Evolutionary conservation across 352 stramenopile genomes (phyloP).

Genomic region (Achlya hypogyna): DNA sequence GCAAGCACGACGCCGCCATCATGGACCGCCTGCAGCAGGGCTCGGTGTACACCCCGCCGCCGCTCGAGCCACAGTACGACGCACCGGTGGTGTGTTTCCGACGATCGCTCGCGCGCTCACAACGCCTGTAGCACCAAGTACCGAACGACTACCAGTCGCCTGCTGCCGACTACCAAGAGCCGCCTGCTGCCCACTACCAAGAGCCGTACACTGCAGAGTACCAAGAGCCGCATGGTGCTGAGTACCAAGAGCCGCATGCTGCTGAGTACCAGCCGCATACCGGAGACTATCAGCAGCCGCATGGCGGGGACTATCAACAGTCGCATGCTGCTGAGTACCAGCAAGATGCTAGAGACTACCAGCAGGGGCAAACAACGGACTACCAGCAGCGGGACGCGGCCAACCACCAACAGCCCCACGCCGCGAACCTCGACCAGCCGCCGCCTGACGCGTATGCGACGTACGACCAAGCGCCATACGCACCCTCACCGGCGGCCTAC

Average conservation of each 20-base stretch:
- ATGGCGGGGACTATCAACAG: too few species aligned
- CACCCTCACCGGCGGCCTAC: too few species aligned
- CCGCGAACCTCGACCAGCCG: too few species aligned
- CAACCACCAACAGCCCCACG: too few species aligned
- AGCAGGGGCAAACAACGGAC: too few species aligned
- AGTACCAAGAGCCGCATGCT: not conserved
- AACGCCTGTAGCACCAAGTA: not conserved
- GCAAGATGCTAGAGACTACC: too few species aligned
- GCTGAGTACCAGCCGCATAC: too few species aligned
- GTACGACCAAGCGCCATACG: too few species aligned
- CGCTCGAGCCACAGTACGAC: not conserved
- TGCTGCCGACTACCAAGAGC: not conserved
- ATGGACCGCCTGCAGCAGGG: not conserved
- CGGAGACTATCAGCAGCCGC: too few species aligned
- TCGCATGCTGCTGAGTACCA: too few species aligned
- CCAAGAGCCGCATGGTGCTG: not conserved
- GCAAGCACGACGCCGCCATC: constrained; percentile 20
- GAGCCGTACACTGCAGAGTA: not conserved
- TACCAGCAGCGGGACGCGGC: too few species aligned
- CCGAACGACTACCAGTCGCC: not conserved
- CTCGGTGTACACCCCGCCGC: not conserved
- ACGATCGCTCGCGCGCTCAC: not conserved
- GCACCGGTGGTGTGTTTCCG: not conserved
- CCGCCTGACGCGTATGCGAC: too few species aligned
- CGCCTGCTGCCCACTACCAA: not conserved